phyloP scores from a whole-genome alignment of 441 rosid genomes.

The Lepidium campestre region DNA sequence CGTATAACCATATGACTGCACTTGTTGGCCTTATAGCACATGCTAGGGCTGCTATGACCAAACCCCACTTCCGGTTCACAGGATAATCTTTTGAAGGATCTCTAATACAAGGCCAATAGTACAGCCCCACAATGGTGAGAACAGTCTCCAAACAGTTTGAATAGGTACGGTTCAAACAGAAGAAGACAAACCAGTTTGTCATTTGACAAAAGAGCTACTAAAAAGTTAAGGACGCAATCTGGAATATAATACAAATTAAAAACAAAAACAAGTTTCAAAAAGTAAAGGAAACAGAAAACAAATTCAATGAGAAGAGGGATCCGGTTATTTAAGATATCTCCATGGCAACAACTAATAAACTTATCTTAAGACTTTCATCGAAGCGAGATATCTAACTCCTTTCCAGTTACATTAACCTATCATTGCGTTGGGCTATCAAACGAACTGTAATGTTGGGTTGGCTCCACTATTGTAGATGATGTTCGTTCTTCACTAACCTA shows the following conservation, averaged over 20 bases:
- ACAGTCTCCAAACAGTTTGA: slow-evolving; percentile 90
- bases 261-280: neutral
- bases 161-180: slow-evolving; percentile 81
- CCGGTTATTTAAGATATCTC: neutral
- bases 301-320: neutral
- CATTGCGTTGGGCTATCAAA: neutral
- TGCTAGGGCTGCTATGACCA: slow-evolving; percentile 71
- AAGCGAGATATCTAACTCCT: neutral
- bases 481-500: neutral
- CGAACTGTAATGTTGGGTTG: neutral
- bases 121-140: slow-evolving; percentile 72
- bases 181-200: slow-evolving; percentile 87
- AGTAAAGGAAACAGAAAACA: neutral
- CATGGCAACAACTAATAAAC: neutral
- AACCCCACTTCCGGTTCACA: slow-evolving; percentile 55
- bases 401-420: neutral
- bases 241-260: neutral
- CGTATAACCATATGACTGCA: slow-evolving; percentile 79
- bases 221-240: slow-evolving; percentile 41
- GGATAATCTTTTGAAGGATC: slow-evolving; percentile 36
- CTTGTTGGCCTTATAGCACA: slow-evolving; percentile 90
- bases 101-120: slow-evolving; percentile 85
- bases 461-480: neutral
- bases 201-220: slow-evolving; percentile 72
- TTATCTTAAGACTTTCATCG: neutral